Base-by-base conservation (phyloP, 805 yeast species). In the Cyberlindnera japonica region DNA sequence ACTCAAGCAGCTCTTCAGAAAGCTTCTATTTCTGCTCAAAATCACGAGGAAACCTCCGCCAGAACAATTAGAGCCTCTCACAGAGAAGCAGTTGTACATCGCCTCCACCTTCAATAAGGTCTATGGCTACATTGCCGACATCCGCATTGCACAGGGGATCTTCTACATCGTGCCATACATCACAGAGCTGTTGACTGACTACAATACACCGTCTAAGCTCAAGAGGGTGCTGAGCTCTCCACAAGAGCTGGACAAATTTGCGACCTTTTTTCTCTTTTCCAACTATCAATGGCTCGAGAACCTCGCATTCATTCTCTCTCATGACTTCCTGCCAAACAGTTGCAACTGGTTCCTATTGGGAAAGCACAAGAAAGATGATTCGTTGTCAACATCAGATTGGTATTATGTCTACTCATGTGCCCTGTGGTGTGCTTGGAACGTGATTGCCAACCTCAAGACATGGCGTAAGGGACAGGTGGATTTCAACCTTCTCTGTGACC, bases 391-490 rank as follows among this genome's bases (percentile, higher is more conserved):
- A 4, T 50, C 54, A 6, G 56, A 52, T 28, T 52, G 54, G 54
- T 47, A 41, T 21, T 52, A 52, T 31, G 48, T 41, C 8, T 48
- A 52, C 35, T 52, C 56, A 4, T 52, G 56, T 27, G 32, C 40
- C 14, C 19, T 49, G 12, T 52, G 56, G 56, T 42, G 33, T 34
- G 32, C 36, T 12, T 45, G 37, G 33, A 48, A 44, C 37, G 22
- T 46, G 1, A 35, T 51, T 7, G 51, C 45, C 20, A 35, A 35
- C 15, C 15, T 50, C 15, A 51, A 50, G 37, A 14, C 19, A 8
- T 33, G 27, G 33, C 35, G 36, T 25, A 40, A 40, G 16, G 43
- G 45, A 3, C 18, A 32, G 7, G 20, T 29, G 17, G 27, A 48
- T 19, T 38, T 44, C 41, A 45, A 38, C 23, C 28, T 35, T 15